These are phyloP conservation scores for Pelargonium myrrhifolium DNA, from an alignment of 441 rosid species.

Conservation along the genomic window DNA sequence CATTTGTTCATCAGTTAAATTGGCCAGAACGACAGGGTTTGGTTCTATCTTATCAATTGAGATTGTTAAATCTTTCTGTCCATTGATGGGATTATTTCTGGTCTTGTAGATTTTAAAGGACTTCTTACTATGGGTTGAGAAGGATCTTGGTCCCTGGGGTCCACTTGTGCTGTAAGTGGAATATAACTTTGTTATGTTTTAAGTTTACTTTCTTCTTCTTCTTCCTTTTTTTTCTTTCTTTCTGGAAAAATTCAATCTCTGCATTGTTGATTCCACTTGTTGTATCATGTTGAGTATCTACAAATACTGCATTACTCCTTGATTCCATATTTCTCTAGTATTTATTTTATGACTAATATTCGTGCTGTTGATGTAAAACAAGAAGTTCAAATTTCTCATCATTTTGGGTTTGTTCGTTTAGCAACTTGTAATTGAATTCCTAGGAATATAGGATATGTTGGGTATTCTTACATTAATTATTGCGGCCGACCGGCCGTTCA, in stretches of 20 bases:
- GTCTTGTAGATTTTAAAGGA: constrained; percentile 72
- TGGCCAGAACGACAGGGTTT: background rate
- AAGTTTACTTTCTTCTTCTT: constrained; percentile 1
- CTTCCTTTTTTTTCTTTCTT: background rate
- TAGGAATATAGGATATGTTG: too few relatives aligned
- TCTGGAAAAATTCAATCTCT: background rate
- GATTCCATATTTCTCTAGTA: too few relatives aligned
- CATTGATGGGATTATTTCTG: constrained; percentile 16
- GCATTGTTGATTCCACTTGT: too few relatives aligned
- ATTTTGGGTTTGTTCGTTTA: too few relatives aligned
- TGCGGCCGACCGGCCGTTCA: too few relatives aligned
- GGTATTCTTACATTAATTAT: too few relatives aligned
- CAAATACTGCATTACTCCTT: too few relatives aligned
- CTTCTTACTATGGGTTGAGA: constrained; percentile 88
- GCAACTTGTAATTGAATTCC: too few relatives aligned
- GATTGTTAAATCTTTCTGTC: background rate
- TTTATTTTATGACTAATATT: too few relatives aligned
- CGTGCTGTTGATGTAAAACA: too few relatives aligned
- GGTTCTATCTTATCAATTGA: background rate
- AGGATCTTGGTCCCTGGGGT: constrained; percentile 96
- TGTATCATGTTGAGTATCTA: too few relatives aligned
- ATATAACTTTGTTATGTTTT: constrained; percentile 1
- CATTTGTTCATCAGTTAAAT: background rate
- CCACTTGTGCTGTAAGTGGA: constrained; percentile 80
- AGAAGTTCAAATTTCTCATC: too few relatives aligned